Evolutionary conservation across 805 yeast genomes (phyloP).

Genomic region (Spathaspora gorwiae): DNA sequence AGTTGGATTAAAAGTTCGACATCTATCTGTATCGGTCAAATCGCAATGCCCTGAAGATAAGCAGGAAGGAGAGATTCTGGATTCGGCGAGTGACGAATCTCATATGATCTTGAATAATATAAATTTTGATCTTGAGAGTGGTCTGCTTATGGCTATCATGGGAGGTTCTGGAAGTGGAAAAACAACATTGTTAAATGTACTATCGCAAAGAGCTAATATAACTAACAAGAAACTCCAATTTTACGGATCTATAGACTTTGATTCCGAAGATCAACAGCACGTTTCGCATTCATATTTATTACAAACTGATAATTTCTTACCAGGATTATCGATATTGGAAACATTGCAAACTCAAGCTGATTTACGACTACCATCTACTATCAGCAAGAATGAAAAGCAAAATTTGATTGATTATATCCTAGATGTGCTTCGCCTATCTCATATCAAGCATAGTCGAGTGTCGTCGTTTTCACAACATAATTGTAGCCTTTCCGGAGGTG

Average conservation of each 20-base stretch:
- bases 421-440: conserved; percentile 60
- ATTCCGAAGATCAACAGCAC: conserved; percentile 6
- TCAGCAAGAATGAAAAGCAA: conserved; percentile 40
- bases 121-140: conserved; percentile 55
- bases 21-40: conserved; percentile 16
- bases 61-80: conserved; percentile 6
- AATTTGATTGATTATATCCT: conserved; percentile 57
- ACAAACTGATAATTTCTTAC: conserved; percentile 69
- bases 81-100: background rate
- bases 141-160: conserved; percentile 70
- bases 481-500: conserved; percentile 78
- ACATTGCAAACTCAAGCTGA: conserved; percentile 69
- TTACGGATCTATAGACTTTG: conserved; percentile 39
- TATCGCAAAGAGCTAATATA: conserved; percentile 49
- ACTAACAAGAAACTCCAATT: conserved; percentile 37
- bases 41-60: background rate
- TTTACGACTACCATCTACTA: conserved; percentile 50
- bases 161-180: conserved; percentile 91
- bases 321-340: conserved; percentile 70
- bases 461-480: conserved; percentile 42
- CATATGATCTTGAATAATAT: conserved; percentile 35
- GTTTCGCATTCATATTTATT: conserved; percentile 57
- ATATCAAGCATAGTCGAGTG: conserved; percentile 56
- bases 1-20: conserved; percentile 27
- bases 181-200: conserved; percentile 68